A percentile compares a stretch with the other conserved stretches of the same genome.
Evolutionary conservation across 192 early-diverging fungal species (phyloP).

Genomic region (Allomyces arbusculus): DNA sequence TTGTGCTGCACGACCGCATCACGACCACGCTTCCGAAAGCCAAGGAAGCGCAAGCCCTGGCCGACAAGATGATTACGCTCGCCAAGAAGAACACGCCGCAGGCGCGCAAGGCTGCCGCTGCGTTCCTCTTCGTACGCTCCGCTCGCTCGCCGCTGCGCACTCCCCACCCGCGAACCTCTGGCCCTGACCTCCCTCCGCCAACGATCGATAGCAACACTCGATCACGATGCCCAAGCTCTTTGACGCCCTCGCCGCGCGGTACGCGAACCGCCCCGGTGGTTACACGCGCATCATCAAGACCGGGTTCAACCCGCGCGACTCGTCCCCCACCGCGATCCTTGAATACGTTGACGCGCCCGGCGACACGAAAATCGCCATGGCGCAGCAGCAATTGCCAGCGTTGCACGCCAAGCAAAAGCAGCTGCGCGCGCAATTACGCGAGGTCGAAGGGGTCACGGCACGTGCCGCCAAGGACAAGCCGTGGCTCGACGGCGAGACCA

Average conservation of each 20-base stretch:
- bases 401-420: not conserved
- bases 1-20: constrained; percentile 74
- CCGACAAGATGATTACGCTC: constrained; percentile 70
- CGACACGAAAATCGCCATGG: constrained; percentile 19
- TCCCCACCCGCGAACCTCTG: no score
- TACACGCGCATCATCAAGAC: constrained; percentile 72
- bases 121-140: constrained; percentile 23
- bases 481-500: constrained; percentile 1
- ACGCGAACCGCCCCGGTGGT: constrained; percentile 51
- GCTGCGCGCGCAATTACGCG: not conserved
- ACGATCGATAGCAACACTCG: constrained; percentile 32
- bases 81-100: constrained; percentile 50
- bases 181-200: no score
- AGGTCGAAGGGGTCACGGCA: constrained; percentile 1
- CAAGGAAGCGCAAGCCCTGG: constrained; percentile 62
- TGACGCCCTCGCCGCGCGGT: constrained; percentile 63
- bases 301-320: constrained; percentile 58
- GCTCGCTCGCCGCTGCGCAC: no score
- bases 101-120: constrained; percentile 34
- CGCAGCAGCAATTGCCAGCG: not conserved
- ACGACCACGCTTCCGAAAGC: constrained; percentile 87
- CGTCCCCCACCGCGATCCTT: constrained; percentile 72
- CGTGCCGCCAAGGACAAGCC: not conserved
- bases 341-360: constrained; percentile 72
- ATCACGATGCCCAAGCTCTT: constrained; percentile 61